These are phyloP conservation scores for Solanum acaule DNA, from an alignment of 257 asterid genomes.

Conservation along the genomic window DNA sequence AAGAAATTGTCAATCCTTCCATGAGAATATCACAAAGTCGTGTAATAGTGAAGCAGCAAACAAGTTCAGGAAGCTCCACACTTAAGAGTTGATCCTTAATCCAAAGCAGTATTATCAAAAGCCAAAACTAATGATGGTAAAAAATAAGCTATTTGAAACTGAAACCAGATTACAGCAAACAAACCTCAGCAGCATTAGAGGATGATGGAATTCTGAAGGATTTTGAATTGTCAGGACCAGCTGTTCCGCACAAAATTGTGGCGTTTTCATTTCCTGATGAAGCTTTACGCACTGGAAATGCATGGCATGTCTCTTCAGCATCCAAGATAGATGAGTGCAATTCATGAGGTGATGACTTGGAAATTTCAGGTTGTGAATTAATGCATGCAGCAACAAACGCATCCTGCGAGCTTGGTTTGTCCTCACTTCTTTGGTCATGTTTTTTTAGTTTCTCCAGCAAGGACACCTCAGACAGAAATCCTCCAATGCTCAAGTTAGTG, in stretches of 20 bases:
- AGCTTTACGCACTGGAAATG: constrained; percentile 43
- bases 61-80: not conserved
- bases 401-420: constrained; percentile 33
- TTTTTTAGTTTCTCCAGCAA: constrained; percentile 31
- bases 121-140: not conserved
- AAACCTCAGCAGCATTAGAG: constrained; percentile 26
- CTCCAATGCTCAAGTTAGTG: constrained; percentile 75
- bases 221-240: constrained; percentile 18
- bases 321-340: constrained; percentile 58
- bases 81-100: not conserved
- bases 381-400: constrained; percentile 27
- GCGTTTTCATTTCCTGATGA: constrained; percentile 24
- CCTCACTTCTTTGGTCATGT: constrained; percentile 24
- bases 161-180: constrained; percentile 5
- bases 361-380: constrained; percentile 18
- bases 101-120: not conserved
- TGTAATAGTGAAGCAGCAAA: not conserved
- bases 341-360: constrained; percentile 27
- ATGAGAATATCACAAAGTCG: not conserved
- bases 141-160: not conserved
- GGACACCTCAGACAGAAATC: constrained; percentile 63
- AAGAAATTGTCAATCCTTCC: not conserved
- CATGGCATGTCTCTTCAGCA: constrained; percentile 98
- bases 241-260: constrained; percentile 9
- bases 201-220: not conserved